Evolutionary conservation across 2,329 filamentous ascomycete species (phyloP).

Genomic region (Penicillium sp.): DNA sequence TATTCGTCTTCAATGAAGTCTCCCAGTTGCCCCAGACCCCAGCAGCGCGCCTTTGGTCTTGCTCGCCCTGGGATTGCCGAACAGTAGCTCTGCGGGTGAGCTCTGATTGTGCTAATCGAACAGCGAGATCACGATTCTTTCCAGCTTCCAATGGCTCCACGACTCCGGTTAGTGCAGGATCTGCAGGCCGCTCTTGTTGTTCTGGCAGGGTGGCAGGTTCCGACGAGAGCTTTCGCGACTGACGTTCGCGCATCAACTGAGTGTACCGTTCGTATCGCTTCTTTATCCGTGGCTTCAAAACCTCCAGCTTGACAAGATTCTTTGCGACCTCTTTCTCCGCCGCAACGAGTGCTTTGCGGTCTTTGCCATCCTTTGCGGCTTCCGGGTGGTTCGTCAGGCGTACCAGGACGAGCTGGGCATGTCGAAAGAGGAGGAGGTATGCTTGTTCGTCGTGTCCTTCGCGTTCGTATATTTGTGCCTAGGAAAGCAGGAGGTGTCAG

Average conservation of each 20-base stretch:
- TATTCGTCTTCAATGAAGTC: slow-evolving; percentile 39
- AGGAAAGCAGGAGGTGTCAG: background rate
- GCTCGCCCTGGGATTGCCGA: slow-evolving; percentile 58
- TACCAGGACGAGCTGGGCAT: slow-evolving; percentile 78
- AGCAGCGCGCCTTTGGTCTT: slow-evolving; percentile 52
- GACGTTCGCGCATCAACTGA: slow-evolving; percentile 49
- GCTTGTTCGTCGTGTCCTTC: slow-evolving; percentile 86
- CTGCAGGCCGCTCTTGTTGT: slow-evolving; percentile 33
- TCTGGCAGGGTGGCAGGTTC: slow-evolving; percentile 10
- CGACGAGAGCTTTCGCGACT: slow-evolving; percentile 39
- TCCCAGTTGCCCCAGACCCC: slow-evolving; percentile 57
- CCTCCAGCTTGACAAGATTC: slow-evolving; percentile 70
- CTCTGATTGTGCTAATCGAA: slow-evolving; percentile 72
- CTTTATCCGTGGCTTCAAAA: slow-evolving; percentile 75
- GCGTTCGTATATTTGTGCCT: slow-evolving; percentile 81
- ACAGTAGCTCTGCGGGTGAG: slow-evolving; percentile 65
- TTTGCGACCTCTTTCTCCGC: slow-evolving; percentile 62
- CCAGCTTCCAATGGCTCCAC: slow-evolving; percentile 65
- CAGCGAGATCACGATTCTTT: slow-evolving; percentile 71
- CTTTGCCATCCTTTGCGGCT: slow-evolving; percentile 59
- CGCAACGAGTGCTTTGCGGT: slow-evolving; percentile 52
- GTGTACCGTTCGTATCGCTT: slow-evolving; percentile 68
- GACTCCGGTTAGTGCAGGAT: slow-evolving; percentile 61
- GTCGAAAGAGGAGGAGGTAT: slow-evolving; percentile 87
- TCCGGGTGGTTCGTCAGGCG: slow-evolving; percentile 75